A percentile compares a stretch with the other conserved stretches of the same genome.
Evolutionary conservation across 2,329 filamentous ascomycete genomes (phyloP).

Genomic region (Cladosporium phlei): DNA sequence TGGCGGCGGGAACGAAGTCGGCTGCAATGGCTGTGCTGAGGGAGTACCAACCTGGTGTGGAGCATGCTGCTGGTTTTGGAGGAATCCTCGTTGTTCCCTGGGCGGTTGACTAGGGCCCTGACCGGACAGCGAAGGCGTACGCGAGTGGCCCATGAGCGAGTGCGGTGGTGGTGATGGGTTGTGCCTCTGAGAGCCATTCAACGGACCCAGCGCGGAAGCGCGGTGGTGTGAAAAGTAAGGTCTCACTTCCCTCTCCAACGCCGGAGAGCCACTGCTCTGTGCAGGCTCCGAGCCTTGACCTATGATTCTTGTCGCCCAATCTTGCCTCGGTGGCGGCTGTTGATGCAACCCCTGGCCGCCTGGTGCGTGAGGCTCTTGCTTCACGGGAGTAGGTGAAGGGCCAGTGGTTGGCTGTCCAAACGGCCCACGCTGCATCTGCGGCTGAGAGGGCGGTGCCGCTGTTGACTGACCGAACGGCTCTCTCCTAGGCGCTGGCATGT

Average conservation of each 20-base stretch:
- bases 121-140: constrained; percentile 29
- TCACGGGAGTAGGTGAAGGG: constrained; percentile 21
- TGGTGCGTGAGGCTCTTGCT: constrained; percentile 26
- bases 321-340: constrained; percentile 22
- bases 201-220: constrained; percentile 22
- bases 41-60: constrained; percentile 17
- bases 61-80: constrained; percentile 14
- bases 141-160: constrained; percentile 26
- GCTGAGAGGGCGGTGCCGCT: constrained; percentile 20
- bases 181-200: constrained; percentile 26
- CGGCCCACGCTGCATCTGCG: constrained; percentile 21
- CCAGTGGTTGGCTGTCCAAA: constrained; percentile 21
- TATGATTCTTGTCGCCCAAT: constrained; percentile 22
- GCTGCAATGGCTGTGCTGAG: constrained; percentile 24
- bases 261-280: constrained; percentile 2
- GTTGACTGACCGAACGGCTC: constrained; percentile 28
- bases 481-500: constrained; percentile 19
- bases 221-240: constrained; percentile 29
- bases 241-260: constrained; percentile 28
- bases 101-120: constrained; percentile 20
- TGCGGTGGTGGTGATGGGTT: constrained; percentile 35
- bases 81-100: constrained; percentile 17
- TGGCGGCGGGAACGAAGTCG: constrained; percentile 26
- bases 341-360: constrained; percentile 14
- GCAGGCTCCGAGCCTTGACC: constrained; percentile 16